Evolutionary conservation across 495 filamentous ascomycete genomes (phyloP).

Genomic region (Lophium mytilinum): DNA sequence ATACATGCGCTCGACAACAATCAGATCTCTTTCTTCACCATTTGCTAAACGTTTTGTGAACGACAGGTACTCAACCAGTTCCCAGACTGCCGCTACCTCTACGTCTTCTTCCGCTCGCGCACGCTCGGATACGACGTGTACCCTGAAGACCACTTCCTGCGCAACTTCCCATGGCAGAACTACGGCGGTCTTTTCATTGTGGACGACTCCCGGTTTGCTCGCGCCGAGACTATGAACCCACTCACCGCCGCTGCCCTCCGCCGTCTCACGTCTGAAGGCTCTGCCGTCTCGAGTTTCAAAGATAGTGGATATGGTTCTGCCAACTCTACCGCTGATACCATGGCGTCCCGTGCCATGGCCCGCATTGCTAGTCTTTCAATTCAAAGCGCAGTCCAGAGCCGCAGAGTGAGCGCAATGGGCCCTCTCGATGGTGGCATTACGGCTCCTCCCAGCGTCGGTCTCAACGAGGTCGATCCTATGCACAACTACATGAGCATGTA

Average conservation of each 20-base stretch:
- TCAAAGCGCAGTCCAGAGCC: neutral
- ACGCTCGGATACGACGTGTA: conserved; percentile 25
- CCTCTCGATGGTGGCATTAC: conserved; percentile 1
- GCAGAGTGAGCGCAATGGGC: neutral
- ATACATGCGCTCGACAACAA: neutral
- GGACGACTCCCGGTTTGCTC: conserved; percentile 19
- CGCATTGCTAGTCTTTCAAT: neutral
- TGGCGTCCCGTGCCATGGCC: neutral
- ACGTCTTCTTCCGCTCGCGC: conserved; percentile 23
- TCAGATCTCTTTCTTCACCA: neutral
- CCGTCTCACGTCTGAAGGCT: conserved; percentile 15
- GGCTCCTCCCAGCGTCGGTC: neutral
- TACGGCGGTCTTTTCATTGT: conserved; percentile 23
- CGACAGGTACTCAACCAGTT: conserved; percentile 23
- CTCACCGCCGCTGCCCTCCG: conserved; percentile 17
- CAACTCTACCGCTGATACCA: too few species aligned
- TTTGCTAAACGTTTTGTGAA: conserved; percentile 3
- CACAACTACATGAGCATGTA: conserved; percentile 15
- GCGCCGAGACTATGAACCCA: conserved; percentile 11
- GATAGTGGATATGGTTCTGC: neutral
- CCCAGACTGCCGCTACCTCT: conserved; percentile 21
- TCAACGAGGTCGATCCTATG: neutral
- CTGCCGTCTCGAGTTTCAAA: neutral
- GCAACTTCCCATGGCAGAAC: conserved; percentile 23
- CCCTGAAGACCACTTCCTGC: conserved; percentile 24